Percentiles rank a stretch among this genome's conserved stretches.
Conservation (phyloP, 108 stramenopile genomes). For the Stephanodiscus minutulus region DNA sequence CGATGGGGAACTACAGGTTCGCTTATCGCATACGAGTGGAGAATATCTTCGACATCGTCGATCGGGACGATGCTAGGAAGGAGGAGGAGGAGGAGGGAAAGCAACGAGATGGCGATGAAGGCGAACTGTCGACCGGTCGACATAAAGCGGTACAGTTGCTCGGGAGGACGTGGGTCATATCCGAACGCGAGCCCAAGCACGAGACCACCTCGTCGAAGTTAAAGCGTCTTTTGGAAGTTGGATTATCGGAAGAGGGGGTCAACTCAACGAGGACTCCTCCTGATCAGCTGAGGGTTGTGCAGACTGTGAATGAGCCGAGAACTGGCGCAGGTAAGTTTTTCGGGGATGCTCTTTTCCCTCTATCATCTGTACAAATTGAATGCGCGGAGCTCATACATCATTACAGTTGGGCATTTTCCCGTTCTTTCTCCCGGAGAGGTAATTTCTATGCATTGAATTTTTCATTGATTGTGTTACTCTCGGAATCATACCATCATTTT, state of each 20-base stretch:
- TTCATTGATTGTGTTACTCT: not conserved
- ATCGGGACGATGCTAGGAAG: not conserved
- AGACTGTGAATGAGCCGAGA: slow-evolving; percentile 41
- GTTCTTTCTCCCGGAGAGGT: slow-evolving; percentile 65
- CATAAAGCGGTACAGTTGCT: slow-evolving; percentile 40
- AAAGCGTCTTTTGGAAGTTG: slow-evolving; percentile 30
- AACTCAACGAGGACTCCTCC: too few species aligned
- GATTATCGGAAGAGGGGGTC: slow-evolving; percentile 9
- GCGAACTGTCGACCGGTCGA: not conserved
- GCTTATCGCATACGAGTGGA: slow-evolving; percentile 52
- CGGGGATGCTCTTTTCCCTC: not conserved
- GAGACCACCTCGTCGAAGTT: slow-evolving; percentile 15
- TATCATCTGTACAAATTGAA: not conserved
- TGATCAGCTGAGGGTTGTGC: slow-evolving; percentile 11
- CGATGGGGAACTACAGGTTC: slow-evolving; percentile 27
- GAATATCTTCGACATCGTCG: slow-evolving; percentile 33
- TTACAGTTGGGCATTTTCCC: slow-evolving; percentile 48
- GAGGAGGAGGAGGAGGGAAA: not conserved
- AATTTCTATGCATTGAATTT: not conserved
- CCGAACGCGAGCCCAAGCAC: slow-evolving; percentile 15
- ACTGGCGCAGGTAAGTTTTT: slow-evolving; percentile 40
- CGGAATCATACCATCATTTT: not conserved
- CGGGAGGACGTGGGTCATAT: slow-evolving; percentile 52
- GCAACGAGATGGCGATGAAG: not conserved
- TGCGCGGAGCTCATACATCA: not conserved